Evolutionary conservation across 2,329 filamentous ascomycete genomes (phyloP), one percentile per base, ranked within the genome.

Genomic region (Alternaria longipes): DNA sequence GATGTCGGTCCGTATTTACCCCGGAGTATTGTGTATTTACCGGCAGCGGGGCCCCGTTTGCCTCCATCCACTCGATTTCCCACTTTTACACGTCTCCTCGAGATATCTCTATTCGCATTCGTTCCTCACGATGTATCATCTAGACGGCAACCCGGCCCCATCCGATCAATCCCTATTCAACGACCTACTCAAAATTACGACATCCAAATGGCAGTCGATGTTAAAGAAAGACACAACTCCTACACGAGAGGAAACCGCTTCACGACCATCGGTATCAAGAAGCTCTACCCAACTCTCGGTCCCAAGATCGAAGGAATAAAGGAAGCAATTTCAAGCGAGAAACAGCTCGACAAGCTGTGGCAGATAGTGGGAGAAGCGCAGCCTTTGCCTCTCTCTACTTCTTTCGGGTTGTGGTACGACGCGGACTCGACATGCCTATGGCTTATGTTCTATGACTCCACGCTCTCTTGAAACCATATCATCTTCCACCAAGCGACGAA

Each of bases 201-300:
- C 63, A 16, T 61, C 67, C n/a, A 69, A 66, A 64, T 71, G 67
- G 62, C 68, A 63, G 40, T 55, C 60, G 22, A 64, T 67, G 56
- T 57, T 61, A 22, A 65, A 61, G 54, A 64, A 58, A 41, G 49
- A 54, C n/a, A 54, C 62, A 8, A 24, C 38, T 6, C 24, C 52
- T n/a, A 32, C 12, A 40, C 60, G 61, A 41, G 50, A 34, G 38
- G 57, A 54, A 12, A 49, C 56, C 3, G 56, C 14, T 63, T 63
- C 67, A 59, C 70, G 66, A 58, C 69, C 65, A 71, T 80, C 65
- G 56, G 66, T 62, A 47, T 80, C 68, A 74, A 55, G 57, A 62
- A 77, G 59, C 64, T 81, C 53, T 69, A 78, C 65, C 71, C 78
- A 46, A 79, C 61, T 20, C 77, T 81, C 65, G 74, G 67, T 55